Percentiles rank a stretch among this genome's conserved stretches.
phyloP scores from a whole-genome alignment of 1,139 yeast genomes.

The Suhomyces yuchorum region DNA sequence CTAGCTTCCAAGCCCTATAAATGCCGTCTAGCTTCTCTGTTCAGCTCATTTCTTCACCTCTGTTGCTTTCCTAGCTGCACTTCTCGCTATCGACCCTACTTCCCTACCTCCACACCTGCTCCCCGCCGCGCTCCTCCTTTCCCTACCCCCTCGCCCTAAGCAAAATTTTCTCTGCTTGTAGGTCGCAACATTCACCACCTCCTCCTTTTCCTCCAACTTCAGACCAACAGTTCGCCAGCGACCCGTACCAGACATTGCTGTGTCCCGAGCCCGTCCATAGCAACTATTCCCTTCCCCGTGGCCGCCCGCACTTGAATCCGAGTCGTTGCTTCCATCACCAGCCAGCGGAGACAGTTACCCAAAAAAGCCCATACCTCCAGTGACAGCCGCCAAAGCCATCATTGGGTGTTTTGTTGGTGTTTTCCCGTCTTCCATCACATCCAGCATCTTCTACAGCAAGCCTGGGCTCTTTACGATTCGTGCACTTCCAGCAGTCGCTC shows the following conservation, averaged over 20 bases:
- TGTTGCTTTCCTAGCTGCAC: too few species aligned
- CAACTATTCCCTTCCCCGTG: background rate
- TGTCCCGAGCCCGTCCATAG: background rate
- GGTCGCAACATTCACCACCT: background rate
- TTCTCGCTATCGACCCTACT: too few species aligned
- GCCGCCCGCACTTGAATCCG: background rate
- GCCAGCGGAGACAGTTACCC: background rate
- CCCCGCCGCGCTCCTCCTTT: constrained; percentile 1
- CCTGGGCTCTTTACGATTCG: background rate
- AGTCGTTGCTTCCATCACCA: background rate
- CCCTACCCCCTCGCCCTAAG: constrained; percentile 2
- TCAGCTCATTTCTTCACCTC: too few species aligned
- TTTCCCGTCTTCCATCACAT: background rate
- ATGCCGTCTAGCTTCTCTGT: too few species aligned
- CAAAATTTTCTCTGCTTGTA: constrained; percentile 1
- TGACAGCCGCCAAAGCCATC: background rate
- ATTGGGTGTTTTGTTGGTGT: background rate
- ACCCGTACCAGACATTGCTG: background rate
- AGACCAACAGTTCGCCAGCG: background rate
- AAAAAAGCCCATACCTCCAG: background rate
- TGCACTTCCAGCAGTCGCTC: background rate
- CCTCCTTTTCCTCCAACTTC: background rate
- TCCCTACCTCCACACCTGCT: background rate
- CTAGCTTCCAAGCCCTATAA: background rate
- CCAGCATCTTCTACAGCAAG: background rate